A percentile compares a stretch with the other conserved stretches of the same genome.
Evolutionary conservation across 2,329 filamentous ascomycete genomes (phyloP).

Genomic region (Polychaeton citri): DNA sequence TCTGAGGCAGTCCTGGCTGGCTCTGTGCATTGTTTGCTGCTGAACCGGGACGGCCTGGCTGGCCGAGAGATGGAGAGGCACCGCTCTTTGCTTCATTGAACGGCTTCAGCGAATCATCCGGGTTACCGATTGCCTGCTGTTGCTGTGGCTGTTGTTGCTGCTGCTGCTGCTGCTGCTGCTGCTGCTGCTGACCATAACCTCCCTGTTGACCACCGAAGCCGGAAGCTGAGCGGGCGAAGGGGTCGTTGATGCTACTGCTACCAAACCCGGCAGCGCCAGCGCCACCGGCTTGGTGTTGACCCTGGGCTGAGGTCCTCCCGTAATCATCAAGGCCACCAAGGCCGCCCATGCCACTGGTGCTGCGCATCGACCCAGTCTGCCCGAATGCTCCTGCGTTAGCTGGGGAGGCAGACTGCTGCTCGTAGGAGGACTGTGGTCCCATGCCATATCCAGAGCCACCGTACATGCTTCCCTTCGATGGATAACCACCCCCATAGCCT

Average conservation of each 20-base stretch:
- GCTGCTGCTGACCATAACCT: conserved; percentile 36
- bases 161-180: conserved; percentile 15
- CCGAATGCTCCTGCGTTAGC: conserved; percentile 44
- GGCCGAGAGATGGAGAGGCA: conserved; percentile 46
- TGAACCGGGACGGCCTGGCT: conserved; percentile 50
- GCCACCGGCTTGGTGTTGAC: conserved; percentile 37
- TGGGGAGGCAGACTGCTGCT: conserved; percentile 50
- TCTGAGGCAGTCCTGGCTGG: conserved; percentile 40
- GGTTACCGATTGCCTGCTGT: conserved; percentile 9
- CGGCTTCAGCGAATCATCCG: conserved; percentile 43
- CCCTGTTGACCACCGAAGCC: conserved; percentile 40
- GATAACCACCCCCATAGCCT: conserved; percentile 36
- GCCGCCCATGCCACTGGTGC: conserved; percentile 30
- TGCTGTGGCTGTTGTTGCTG: no score
- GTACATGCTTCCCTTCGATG: conserved; percentile 40
- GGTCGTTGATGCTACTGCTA: conserved; percentile 41
- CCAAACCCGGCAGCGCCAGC: conserved; percentile 37
- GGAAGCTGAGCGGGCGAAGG: conserved; percentile 45
- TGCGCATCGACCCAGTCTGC: conserved; percentile 26
- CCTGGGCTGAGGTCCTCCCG: conserved; percentile 39
- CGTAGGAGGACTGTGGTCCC: conserved; percentile 43
- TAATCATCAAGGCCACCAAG: conserved; percentile 44
- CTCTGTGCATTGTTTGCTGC: conserved; percentile 45
- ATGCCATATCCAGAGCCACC: conserved; percentile 47
- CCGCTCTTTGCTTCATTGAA: conserved; percentile 41